Base-by-base conservation (phyloP, 495 filamentous ascomycete species). In the Baudoinia panamericana region DNA sequence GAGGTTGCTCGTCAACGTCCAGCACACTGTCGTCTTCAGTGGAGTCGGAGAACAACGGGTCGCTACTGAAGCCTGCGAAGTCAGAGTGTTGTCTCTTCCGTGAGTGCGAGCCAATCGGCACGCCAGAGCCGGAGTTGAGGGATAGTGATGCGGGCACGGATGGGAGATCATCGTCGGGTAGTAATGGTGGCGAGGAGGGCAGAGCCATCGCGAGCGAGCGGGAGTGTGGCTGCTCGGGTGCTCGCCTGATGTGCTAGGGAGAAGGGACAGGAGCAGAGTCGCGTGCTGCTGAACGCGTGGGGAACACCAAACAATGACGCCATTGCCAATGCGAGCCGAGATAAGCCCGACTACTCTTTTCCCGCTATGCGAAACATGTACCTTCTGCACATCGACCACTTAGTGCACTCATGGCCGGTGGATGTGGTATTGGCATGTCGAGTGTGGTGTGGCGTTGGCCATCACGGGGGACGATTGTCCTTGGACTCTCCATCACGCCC, bases 1-100 rank as follows among this genome's bases (percentile, higher is more conserved):
- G 30, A 17, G 23, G 42, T 13, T 16, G 18, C 8, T 32, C 22
- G 11, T 16, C 28, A 19, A 38, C 24, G 1, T 44, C 24, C 10
- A 7, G 19, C 29, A 36, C 38, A 5, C 32, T 23, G 13, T 44
- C 43, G 11, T 45, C 46, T 2, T 28, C 24, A 10, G 30, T 36
- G 10, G 18, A 28, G 26, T 51, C 48, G 17, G 46, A 50, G 43
- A 54, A 54, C 9, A 50, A n/a, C 5, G 51, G 51, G 27, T 54
- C 51, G 19, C 46, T 50, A 20, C 48, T 51, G 12, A 30, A 8
- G 38, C 39, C 46, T 12, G 18, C 48, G 25, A 38, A 51, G 18
- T 43, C 43, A 4, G 37, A 42, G 22, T 34, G 23, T 13, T 17
- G 32, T 9, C 43, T 28, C 37, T 46, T 46, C 9, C 37, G 42